These are phyloP conservation scores for Globisporangium solare DNA, from an alignment of 352 stramenopile species.

Conservation along the genomic window DNA sequence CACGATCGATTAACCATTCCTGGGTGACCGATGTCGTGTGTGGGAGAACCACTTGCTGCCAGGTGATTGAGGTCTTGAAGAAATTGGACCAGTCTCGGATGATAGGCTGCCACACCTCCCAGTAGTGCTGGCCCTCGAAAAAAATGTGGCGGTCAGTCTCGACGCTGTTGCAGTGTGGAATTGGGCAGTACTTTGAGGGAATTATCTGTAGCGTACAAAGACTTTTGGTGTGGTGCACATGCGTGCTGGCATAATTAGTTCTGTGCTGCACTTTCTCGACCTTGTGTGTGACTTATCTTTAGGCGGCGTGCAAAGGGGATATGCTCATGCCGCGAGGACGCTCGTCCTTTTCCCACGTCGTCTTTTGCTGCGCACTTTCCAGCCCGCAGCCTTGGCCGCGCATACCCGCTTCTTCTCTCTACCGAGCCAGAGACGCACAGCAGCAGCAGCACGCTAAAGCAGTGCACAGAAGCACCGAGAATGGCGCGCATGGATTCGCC, in stretches of 20 bases:
- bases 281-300: background rate
- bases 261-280: conserved; percentile 6
- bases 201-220: background rate
- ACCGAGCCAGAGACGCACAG: conserved; percentile 2
- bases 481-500: conserved; percentile 10
- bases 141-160: too few species aligned
- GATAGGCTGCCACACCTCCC: too few species aligned
- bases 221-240: background rate
- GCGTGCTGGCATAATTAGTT: background rate
- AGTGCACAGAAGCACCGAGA: background rate
- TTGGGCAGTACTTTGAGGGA: too few species aligned
- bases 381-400: background rate
- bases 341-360: background rate
- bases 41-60: too few species aligned
- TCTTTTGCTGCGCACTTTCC: conserved; percentile 1
- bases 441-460: background rate
- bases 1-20: too few species aligned
- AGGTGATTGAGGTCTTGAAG: too few species aligned
- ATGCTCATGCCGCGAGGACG: conserved; percentile 1
- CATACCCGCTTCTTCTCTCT: background rate
- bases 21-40: too few species aligned
- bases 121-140: too few species aligned
- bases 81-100: background rate
- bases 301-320: too few species aligned
- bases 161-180: background rate